These are phyloP conservation scores for Irpex lacteus DNA, from an alignment of 1,284 basidiomycete species.

Conservation along the genomic window DNA sequence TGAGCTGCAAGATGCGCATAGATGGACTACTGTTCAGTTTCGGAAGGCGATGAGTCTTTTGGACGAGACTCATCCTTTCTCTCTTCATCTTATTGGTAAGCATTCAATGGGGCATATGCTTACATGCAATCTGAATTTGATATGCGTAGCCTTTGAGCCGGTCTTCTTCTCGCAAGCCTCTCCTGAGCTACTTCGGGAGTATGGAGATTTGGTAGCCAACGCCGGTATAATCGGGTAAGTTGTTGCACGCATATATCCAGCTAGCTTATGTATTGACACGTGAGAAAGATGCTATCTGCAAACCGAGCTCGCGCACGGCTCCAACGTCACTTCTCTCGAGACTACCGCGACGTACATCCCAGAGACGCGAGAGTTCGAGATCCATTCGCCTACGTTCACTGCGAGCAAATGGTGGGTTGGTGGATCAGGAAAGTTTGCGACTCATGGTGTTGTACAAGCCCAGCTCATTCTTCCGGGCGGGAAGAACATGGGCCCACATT, in stretches of 20 bases:
- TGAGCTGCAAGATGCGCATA: conserved; percentile 51
- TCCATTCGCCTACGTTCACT: conserved; percentile 75
- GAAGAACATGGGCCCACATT: conserved; percentile 69
- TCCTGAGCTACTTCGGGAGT: conserved; percentile 45
- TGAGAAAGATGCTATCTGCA: conserved; percentile 57
- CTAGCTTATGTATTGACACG: not conserved
- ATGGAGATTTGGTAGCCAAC: conserved; percentile 44
- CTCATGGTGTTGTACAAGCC: conserved; percentile 79
- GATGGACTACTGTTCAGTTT: conserved; percentile 51
- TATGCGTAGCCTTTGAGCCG: conserved; percentile 53
- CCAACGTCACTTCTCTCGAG: conserved; percentile 68
- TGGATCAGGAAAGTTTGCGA: conserved; percentile 68
- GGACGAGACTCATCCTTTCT: conserved; percentile 52
- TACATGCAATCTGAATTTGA: conserved; percentile 6
- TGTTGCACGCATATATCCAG: not conserved
- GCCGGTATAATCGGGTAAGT: conserved; percentile 59
- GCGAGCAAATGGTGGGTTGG: conserved; percentile 87
- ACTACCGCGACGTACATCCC: conserved; percentile 78
- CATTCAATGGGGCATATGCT: conserved; percentile 12
- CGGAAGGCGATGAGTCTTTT: conserved; percentile 41
- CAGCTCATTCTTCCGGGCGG: conserved; percentile 66
- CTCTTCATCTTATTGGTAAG: conserved; percentile 54
- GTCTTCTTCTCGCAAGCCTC: conserved; percentile 63
- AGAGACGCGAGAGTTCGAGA: conserved; percentile 67
- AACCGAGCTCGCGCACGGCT: conserved; percentile 77